These are phyloP conservation scores for Picea glauca DNA, from an alignment of 75 land plant genomes.

Conservation along the genomic window DNA sequence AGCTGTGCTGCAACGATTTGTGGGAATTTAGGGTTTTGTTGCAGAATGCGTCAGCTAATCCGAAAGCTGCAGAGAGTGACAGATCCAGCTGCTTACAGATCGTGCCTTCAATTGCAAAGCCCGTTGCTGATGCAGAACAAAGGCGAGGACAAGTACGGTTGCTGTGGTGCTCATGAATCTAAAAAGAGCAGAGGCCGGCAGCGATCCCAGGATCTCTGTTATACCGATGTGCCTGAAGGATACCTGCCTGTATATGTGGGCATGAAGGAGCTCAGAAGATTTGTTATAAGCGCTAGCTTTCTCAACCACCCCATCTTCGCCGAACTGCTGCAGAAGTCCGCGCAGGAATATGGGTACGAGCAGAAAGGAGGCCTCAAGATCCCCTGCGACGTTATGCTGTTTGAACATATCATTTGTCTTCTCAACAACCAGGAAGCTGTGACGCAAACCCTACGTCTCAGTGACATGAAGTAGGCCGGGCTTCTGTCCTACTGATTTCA, in stretches of 20 bases:
- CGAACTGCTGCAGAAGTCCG: slow-evolving; percentile 51
- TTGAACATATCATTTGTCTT: slow-evolving; percentile 47
- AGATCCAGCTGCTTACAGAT: neutral
- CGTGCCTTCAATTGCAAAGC: neutral
- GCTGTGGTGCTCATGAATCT: neutral
- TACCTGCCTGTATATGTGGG: slow-evolving; percentile 71
- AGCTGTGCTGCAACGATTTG: neutral
- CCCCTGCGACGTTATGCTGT: slow-evolving; percentile 61
- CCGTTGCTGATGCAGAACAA: neutral
- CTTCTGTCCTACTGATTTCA: no score
- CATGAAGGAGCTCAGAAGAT: slow-evolving; percentile 32
- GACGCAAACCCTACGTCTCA: neutral
- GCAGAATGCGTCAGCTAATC: slow-evolving; percentile 8
- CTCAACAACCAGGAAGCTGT: slow-evolving; percentile 16
- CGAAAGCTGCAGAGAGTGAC: slow-evolving; percentile 8
- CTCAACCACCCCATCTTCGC: slow-evolving; percentile 54
- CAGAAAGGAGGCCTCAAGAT: slow-evolving; percentile 57
- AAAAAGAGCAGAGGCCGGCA: neutral
- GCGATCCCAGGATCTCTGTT: neutral
- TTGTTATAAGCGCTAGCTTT: slow-evolving; percentile 43
- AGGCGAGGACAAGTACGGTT: neutral
- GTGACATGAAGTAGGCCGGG: neutral
- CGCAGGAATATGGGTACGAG: slow-evolving; percentile 69
- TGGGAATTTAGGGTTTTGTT: neutral
- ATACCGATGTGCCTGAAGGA: slow-evolving; percentile 34